phyloP scores from a whole-genome alignment of 208 protist genomes.

The Trypanosoma vivax region DNA sequence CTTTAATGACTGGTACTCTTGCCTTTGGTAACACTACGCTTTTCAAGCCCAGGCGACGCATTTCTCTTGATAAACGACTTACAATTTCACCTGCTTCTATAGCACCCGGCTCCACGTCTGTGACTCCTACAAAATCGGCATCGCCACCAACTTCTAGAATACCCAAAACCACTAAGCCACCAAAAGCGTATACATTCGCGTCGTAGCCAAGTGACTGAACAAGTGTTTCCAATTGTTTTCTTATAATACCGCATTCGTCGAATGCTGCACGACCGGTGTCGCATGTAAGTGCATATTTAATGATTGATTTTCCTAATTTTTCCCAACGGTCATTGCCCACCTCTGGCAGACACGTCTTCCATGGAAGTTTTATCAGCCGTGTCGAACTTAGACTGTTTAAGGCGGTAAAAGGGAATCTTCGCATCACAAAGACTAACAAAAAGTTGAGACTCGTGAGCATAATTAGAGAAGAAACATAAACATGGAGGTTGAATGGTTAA shows the following conservation, averaged over 20 bases:
- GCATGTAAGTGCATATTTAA: constrained; percentile 44
- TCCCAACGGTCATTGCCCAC: constrained; percentile 34
- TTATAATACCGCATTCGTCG: constrained; percentile 69
- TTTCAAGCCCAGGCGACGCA: constrained; percentile 70
- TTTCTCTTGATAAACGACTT: constrained; percentile 43
- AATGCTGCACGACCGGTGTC: constrained; percentile 80
- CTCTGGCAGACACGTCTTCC: constrained; percentile 43
- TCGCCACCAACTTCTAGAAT: constrained; percentile 83
- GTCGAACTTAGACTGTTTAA: neutral
- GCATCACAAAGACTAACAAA: constrained; percentile 10
- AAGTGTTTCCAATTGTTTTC: constrained; percentile 73
- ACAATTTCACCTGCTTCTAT: constrained; percentile 77
- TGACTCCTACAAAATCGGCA: constrained; percentile 83
- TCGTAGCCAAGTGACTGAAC: constrained; percentile 79
- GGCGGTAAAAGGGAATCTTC: constrained; percentile 11
- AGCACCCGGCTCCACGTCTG: constrained; percentile 77
- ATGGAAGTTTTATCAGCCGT: constrained; percentile 29
- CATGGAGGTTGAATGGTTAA: too few species aligned
- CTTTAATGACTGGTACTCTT: constrained; percentile 81
- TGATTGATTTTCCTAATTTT: constrained; percentile 46
- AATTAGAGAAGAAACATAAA: too few species aligned
- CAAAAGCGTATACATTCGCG: constrained; percentile 84
- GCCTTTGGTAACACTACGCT: constrained; percentile 62
- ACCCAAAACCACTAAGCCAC: constrained; percentile 68
- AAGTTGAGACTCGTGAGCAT: too few species aligned